Conservation (phyloP, 352 stramenopile genomes). For the Phytophthora sansomeana region DNA sequence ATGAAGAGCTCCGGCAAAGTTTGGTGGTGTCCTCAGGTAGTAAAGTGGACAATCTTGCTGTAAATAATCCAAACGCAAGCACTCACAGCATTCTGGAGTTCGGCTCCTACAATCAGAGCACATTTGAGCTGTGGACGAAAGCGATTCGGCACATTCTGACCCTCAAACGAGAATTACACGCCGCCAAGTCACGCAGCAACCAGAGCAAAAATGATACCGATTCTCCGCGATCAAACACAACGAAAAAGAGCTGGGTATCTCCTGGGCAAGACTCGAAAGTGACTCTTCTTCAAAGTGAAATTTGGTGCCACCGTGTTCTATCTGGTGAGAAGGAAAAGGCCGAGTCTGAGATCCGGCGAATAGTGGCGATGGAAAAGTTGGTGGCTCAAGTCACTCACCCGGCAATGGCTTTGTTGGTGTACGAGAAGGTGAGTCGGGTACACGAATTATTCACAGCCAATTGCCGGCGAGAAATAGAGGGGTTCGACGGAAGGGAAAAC, state of each 20-base stretch:
- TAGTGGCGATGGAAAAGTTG: conserved; percentile 88
- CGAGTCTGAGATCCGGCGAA: conserved; percentile 82
- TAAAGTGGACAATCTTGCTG: conserved; percentile 52
- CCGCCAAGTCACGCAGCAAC: conserved; percentile 22
- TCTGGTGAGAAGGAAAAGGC: conserved; percentile 86
- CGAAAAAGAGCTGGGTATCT: conserved; percentile 64
- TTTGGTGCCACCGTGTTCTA: conserved; percentile 86
- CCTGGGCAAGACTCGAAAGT: conserved; percentile 85
- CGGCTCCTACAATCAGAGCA: conserved; percentile 79
- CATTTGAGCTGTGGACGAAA: conserved; percentile 90
- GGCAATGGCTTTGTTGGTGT: conserved; percentile 86
- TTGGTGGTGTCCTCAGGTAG: conserved; percentile 56
- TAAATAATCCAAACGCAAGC: conserved; percentile 66
- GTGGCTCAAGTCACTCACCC: conserved; percentile 80
- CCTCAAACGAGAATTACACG: conserved; percentile 54
- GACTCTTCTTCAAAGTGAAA: conserved; percentile 85
- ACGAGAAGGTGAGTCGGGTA: conserved; percentile 90
- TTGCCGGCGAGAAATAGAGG: conserved; percentile 78
- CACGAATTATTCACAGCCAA: conserved; percentile 88
- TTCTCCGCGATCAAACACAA: neutral
- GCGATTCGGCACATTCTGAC: conserved; percentile 76
- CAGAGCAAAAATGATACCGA: conserved; percentile 25
- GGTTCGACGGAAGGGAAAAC: conserved; percentile 48
- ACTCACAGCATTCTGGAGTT: conserved; percentile 81
- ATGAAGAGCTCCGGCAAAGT: conserved; percentile 71